phyloP scores from a whole-genome alignment of 768 basidiomycete species.

The Hygrophorus russula region DNA sequence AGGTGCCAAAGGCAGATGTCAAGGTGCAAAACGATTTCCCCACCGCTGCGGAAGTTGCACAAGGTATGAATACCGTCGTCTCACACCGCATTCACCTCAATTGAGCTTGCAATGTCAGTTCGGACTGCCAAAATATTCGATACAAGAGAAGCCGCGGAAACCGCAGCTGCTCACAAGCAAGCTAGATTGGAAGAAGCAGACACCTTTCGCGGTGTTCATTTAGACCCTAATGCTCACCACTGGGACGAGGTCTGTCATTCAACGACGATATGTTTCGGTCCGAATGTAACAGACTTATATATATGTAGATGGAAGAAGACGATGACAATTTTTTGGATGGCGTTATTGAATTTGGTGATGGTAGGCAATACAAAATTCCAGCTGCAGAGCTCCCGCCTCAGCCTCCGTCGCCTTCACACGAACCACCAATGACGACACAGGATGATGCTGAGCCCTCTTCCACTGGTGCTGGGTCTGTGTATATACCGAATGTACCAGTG shows the following conservation, averaged over 20 bases:
- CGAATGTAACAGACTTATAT: conserved; percentile 4
- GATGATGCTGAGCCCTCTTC: conserved; percentile 11
- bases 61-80: conserved; percentile 37
- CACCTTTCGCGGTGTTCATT: conserved; percentile 87
- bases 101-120: conserved; percentile 16
- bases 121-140: conserved; percentile 27
- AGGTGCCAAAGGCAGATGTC: conserved; percentile 28
- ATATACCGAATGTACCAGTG: conserved; percentile 33
- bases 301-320: conserved; percentile 74
- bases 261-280: not conserved
- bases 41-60: conserved; percentile 91
- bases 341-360: conserved; percentile 94
- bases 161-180: conserved; percentile 44
- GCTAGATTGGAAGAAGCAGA: conserved; percentile 75
- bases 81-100: not conserved
- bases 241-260: conserved; percentile 84
- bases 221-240: conserved; percentile 89
- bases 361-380: conserved; percentile 80
- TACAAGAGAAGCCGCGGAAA: conserved; percentile 37
- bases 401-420: conserved; percentile 15
- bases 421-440: conserved; percentile 9
- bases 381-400: conserved; percentile 25
- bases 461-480: conserved; percentile 8
- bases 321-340: conserved; percentile 83
- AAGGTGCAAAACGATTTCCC: conserved; percentile 69